These are phyloP conservation scores for Pontederia paniculata DNA, from an alignment of 176 grass and related monocot species.

Conservation along the genomic window DNA sequence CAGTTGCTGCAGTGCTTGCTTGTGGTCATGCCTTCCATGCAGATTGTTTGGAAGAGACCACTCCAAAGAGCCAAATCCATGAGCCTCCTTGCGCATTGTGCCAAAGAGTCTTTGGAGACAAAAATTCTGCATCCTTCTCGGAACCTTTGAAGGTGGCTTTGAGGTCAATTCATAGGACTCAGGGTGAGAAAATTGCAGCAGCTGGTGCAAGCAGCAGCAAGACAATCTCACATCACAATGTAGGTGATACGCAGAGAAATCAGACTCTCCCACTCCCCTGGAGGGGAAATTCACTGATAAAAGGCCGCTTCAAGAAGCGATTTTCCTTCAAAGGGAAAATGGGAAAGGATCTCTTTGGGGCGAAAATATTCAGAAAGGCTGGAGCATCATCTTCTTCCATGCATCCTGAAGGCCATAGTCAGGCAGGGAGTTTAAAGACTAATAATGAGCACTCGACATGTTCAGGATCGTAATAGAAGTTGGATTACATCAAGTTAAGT, in stretches of 20 bases:
- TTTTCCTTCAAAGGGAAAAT: slow-evolving; percentile 75
- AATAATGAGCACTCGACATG: background rate
- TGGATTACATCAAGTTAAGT: no score
- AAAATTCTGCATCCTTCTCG: slow-evolving; percentile 57
- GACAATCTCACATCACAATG: slow-evolving; percentile 24
- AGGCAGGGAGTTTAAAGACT: background rate
- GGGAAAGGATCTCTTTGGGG: slow-evolving; percentile 60
- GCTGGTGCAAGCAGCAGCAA: slow-evolving; percentile 30
- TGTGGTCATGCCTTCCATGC: slow-evolving; percentile 83
- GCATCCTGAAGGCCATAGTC: no score
- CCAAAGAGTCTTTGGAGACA: slow-evolving; percentile 21
- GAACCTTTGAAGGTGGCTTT: slow-evolving; percentile 68
- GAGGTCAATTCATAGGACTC: slow-evolving; percentile 36
- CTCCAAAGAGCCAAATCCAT: slow-evolving; percentile 61
- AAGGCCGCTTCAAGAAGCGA: slow-evolving; percentile 61
- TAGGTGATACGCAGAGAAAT: slow-evolving; percentile 34
- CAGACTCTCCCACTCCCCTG: slow-evolving; percentile 20
- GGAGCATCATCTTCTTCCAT: slow-evolving; percentile 37
- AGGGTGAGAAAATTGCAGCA: slow-evolving; percentile 19
- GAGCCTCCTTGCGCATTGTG: slow-evolving; percentile 81
- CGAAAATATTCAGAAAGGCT: slow-evolving; percentile 45
- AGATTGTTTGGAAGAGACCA: slow-evolving; percentile 83
- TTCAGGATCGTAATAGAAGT: background rate
- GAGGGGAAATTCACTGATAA: slow-evolving; percentile 25
- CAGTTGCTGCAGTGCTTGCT: slow-evolving; percentile 71